Conservation (phyloP, 306 rosid species). For the Lagenaria siceraria region DNA sequence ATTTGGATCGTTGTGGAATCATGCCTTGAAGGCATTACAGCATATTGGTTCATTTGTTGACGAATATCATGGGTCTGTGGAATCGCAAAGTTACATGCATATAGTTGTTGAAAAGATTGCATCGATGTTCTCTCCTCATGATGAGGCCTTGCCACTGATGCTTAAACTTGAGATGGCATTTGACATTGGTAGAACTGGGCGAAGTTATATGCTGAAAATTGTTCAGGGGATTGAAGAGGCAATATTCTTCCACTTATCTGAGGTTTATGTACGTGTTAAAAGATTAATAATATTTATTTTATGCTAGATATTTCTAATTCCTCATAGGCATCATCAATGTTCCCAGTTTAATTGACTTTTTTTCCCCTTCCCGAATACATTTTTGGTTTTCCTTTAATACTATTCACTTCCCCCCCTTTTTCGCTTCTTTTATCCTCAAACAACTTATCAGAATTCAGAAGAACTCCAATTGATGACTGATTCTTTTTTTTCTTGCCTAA, state of each 20-base stretch:
- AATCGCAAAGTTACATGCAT: conserved; percentile 40
- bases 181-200: conserved; percentile 59
- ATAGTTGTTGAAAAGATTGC: conserved; percentile 47
- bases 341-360: neutral
- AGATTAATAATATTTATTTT: conserved; percentile 12
- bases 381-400: neutral
- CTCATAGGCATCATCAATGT: neutral
- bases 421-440: neutral
- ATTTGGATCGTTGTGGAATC: conserved; percentile 47
- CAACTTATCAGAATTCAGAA: neutral
- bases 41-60: conserved; percentile 57
- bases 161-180: conserved; percentile 61
- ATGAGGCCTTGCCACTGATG: conserved; percentile 37
- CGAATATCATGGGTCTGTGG: conserved; percentile 40
- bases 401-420: neutral
- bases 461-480: neutral
- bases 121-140: conserved; percentile 39
- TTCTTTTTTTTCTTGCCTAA: neutral
- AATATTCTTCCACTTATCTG: conserved; percentile 36
- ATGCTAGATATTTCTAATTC: neutral
- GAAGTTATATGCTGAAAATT: conserved; percentile 50
- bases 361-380: too few relatives aligned
- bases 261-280: conserved; percentile 34
- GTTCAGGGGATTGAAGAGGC: conserved; percentile 60
- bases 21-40: conserved; percentile 53